These are phyloP conservation scores for Aspergillus sp. DNA, from an alignment of 2,329 filamentous ascomycete genomes.

Conservation along the genomic window DNA sequence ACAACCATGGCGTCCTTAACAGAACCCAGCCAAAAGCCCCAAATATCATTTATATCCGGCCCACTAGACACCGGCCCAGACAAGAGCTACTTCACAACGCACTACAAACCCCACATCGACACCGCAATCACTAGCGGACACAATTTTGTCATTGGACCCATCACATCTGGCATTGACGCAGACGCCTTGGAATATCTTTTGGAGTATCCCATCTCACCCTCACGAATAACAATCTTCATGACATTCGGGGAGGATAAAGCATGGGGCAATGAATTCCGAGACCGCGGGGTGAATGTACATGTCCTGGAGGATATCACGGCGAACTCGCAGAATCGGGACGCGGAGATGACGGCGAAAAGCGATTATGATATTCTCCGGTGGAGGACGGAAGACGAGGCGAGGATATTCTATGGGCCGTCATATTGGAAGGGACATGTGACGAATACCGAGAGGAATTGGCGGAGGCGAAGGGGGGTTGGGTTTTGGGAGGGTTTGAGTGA, in stretches of 20 bases:
- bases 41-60: conserved; percentile 34
- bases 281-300: conserved; percentile 15
- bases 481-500: not conserved
- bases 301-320: conserved; percentile 13
- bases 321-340: conserved; percentile 30
- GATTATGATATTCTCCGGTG: conserved; percentile 38
- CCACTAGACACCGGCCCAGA: conserved; percentile 28
- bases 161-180: conserved; percentile 25
- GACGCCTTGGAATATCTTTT: conserved; percentile 31
- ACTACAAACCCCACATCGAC: conserved; percentile 28
- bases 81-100: conserved; percentile 27
- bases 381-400: conserved; percentile 27
- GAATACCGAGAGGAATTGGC: conserved; percentile 40
- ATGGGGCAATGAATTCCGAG: conserved; percentile 18
- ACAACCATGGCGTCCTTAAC: not conserved
- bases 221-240: conserved; percentile 26
- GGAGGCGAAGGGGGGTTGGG: conserved; percentile 25
- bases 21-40: not conserved
- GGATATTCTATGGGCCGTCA: conserved; percentile 25
- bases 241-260: conserved; percentile 23
- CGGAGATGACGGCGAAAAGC: conserved; percentile 31
- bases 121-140: conserved; percentile 19
- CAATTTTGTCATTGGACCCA: conserved; percentile 25
- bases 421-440: conserved; percentile 29
- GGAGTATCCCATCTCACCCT: conserved; percentile 17